A percentile compares a stretch with the other conserved stretches of the same genome.
Conservation (phyloP, 2,329 filamentous ascomycete species). For the Fusarium odoratissimum region DNA sequence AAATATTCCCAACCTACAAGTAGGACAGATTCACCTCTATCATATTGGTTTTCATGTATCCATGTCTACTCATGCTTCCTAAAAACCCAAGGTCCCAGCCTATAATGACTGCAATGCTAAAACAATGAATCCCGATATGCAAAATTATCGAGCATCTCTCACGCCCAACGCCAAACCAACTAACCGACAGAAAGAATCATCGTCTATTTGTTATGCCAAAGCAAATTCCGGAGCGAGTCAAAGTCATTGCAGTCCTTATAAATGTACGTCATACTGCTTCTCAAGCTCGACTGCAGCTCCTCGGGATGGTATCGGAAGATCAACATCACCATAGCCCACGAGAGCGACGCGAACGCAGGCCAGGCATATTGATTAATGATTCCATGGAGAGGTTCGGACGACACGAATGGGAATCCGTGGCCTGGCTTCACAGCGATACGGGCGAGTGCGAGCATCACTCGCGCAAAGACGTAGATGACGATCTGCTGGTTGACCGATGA, state of each 20-base stretch:
- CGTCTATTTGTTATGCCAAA: conserved; percentile 82
- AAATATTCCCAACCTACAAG: neutral
- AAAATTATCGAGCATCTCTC: conserved; percentile 22
- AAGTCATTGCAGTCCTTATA: conserved; percentile 90
- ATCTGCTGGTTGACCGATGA: conserved; percentile 95
- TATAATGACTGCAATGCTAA: conserved; percentile 13
- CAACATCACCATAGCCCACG: conserved; percentile 96
- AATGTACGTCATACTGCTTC: conserved; percentile 98
- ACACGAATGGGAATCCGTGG: conserved; percentile 62
- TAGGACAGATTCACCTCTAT: conserved; percentile 13
- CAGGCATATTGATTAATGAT: conserved; percentile 79
- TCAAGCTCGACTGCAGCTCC: conserved; percentile 88
- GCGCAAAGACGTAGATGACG: conserved; percentile 96
- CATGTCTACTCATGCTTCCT: conserved; percentile 25
- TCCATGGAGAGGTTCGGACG: conserved; percentile 58
- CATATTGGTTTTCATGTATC: conserved; percentile 15
- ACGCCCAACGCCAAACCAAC: conserved; percentile 38
- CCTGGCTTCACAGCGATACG: conserved; percentile 81
- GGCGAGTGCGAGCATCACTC: conserved; percentile 86
- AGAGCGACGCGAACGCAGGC: conserved; percentile 90
- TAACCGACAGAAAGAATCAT: conserved; percentile 7
- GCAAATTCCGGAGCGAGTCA: conserved; percentile 85
- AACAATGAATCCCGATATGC: conserved; percentile 22
- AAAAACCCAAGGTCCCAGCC: conserved; percentile 16
- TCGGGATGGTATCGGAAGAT: conserved; percentile 93